Evolutionary conservation across 345 rosid species (phyloP).

Genomic region (Geranium brycei): DNA sequence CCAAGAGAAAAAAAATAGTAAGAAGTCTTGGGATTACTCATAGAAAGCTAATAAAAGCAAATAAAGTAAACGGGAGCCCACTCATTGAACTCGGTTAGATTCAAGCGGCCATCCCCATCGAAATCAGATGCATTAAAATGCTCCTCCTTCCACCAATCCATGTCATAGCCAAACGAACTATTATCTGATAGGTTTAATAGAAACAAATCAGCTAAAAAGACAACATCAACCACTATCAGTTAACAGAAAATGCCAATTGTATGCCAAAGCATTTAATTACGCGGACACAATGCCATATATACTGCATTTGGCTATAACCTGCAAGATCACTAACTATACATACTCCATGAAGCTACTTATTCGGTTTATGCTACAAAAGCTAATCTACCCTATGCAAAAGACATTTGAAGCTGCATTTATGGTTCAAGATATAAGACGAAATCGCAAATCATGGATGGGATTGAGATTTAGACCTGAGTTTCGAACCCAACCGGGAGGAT

Average conservation of each 20-base stretch:
- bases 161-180: slow-evolving; percentile 56
- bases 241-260: too few relatives aligned
- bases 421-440: neutral
- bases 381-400: too few relatives aligned
- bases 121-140: slow-evolving; percentile 96
- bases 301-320: too few relatives aligned
- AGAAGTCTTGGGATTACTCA: neutral
- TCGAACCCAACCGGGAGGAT: slow-evolving; percentile 82
- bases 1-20: slow-evolving; percentile 5
- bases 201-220: slow-evolving; percentile 2
- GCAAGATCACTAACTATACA: too few relatives aligned
- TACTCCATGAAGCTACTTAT: too few relatives aligned
- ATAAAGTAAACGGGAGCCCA: slow-evolving; percentile 17
- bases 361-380: too few relatives aligned
- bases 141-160: slow-evolving; percentile 99
- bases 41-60: slow-evolving; percentile 4
- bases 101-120: slow-evolving; percentile 76
- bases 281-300: too few relatives aligned
- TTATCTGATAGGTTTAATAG: slow-evolving; percentile 30
- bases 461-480: slow-evolving; percentile 31
- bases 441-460: neutral
- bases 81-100: slow-evolving; percentile 92
- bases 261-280: too few relatives aligned
- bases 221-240: neutral
- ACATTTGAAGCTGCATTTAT: too few relatives aligned